These are phyloP conservation scores for Ogataea angusta DNA, from an alignment of 805 yeast species.

Conservation along the genomic window DNA sequence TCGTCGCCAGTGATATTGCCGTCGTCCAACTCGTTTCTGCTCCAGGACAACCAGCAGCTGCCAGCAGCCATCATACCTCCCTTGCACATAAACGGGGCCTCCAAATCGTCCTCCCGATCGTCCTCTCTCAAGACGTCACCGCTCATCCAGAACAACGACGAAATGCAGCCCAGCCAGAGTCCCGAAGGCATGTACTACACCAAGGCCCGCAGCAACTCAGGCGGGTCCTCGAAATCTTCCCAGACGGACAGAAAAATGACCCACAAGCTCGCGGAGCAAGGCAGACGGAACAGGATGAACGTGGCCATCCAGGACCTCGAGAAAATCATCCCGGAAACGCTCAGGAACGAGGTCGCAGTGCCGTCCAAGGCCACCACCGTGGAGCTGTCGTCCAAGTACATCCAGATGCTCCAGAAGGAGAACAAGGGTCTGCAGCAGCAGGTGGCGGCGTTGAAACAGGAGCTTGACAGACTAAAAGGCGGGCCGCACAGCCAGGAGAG, in stretches of 20 bases:
- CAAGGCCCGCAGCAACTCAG: slow-evolving; percentile 6
- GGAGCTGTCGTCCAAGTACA: slow-evolving; percentile 78
- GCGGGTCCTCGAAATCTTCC: slow-evolving; percentile 11
- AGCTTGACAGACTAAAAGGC: slow-evolving; percentile 12
- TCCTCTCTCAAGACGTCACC: slow-evolving; percentile 20
- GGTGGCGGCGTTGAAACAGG: slow-evolving; percentile 33
- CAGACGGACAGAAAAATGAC: slow-evolving; percentile 53
- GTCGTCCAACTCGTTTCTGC: slow-evolving; percentile 23
- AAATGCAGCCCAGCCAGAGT: slow-evolving; percentile 3
- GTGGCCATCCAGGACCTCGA: slow-evolving; percentile 77
- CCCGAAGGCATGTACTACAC: background rate
- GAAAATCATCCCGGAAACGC: slow-evolving; percentile 57
- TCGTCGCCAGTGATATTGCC: slow-evolving; percentile 39
- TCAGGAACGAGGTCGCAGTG: slow-evolving; percentile 55
- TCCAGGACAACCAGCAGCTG: slow-evolving; percentile 14
- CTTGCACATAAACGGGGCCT: slow-evolving; percentile 4
- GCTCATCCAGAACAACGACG: slow-evolving; percentile 12
- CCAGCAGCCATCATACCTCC: slow-evolving; percentile 9
- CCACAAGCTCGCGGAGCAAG: slow-evolving; percentile 95
- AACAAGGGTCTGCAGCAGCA: slow-evolving; percentile 35
- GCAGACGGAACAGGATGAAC: slow-evolving; percentile 90
- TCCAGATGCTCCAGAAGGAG: slow-evolving; percentile 43
- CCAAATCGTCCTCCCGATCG: slow-evolving; percentile 10
- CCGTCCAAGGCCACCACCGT: slow-evolving; percentile 95
- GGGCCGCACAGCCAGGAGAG: slow-evolving; percentile 6